Base-by-base conservation (phyloP, 2,329 filamentous ascomycete species). In the Metarhizium brunneum region DNA sequence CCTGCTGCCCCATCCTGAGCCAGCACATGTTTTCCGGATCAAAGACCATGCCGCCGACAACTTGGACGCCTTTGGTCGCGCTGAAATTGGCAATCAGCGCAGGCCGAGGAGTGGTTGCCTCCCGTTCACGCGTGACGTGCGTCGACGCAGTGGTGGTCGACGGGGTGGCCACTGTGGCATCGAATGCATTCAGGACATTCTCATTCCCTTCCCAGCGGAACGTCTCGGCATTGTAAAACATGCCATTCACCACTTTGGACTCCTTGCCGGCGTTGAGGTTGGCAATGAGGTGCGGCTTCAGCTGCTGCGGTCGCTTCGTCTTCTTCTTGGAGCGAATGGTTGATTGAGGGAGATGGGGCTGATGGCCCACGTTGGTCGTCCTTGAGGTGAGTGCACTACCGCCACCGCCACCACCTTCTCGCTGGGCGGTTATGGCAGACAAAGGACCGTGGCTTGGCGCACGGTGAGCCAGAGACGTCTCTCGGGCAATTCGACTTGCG, bases 21-120 rank as follows among this genome's bases (percentile, higher is more conserved):
- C 94, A 99, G 69, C 91, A 95, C 92, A 99, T 97, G 63, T 90
- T 90, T 59, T 90, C 86, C 3, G 94, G 94, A 67, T 99, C 94
- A 68, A 97, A 99, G 10, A 97, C 88, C 94, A 99, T 99, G 62
- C 91, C 90, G n/a, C 91, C 89, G 56, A 96, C 91, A 40, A 96
- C 88, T 71, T 96, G 92, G 14, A 96, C 87, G 59, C 90, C 92
- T 65, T 92, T 89, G 58, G 86, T 85, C 4, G 85, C 81, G 54
- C 87, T 88, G 61, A 96, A 89, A 61, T 96, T 94, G 50, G 91
- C 91, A 64, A 99, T 99, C 18, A 99, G 80, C 6, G 92, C 91
- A 10, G 90, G 78, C 58, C 86, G 72, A 62, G 84, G 83, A 2
- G 83, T 86, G 10, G 74, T 66, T 13, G 71, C 73, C 62, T 86